Evolutionary conservation across 495 filamentous ascomycete species (phyloP).

Genomic region (Penicillium samsonianum): DNA sequence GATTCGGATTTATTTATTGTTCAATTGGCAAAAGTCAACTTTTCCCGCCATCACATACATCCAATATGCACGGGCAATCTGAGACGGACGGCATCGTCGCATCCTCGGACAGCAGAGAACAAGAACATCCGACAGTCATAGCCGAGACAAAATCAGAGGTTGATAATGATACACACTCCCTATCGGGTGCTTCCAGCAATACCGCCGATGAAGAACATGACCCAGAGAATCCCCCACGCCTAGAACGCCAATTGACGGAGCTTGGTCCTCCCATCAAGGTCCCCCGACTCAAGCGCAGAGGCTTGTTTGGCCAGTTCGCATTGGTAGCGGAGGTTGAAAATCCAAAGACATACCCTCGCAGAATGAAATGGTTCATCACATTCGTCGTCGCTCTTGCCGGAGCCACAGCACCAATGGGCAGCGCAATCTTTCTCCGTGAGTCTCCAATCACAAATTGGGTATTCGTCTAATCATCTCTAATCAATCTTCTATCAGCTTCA

Average conservation of each 20-base stretch:
- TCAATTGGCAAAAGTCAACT: neutral
- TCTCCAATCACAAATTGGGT: slow-evolving; percentile 7
- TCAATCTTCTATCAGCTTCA: slow-evolving; percentile 53
- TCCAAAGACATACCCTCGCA: slow-evolving; percentile 69
- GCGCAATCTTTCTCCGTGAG: slow-evolving; percentile 81
- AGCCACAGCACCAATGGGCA: slow-evolving; percentile 79
- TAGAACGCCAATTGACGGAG: slow-evolving; percentile 26
- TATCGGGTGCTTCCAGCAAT: slow-evolving; percentile 20
- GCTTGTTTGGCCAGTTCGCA: slow-evolving; percentile 70
- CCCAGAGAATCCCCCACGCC: slow-evolving; percentile 15
- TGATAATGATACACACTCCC: slow-evolving; percentile 11
- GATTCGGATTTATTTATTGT: neutral
- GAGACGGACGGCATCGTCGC: slow-evolving; percentile 1
- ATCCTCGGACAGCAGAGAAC: slow-evolving; percentile 7
- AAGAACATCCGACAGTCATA: slow-evolving; percentile 9
- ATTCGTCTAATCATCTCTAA: neutral
- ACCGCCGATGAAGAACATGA: slow-evolving; percentile 18
- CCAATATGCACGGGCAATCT: slow-evolving; percentile 9
- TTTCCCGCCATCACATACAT: neutral
- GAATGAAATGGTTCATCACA: slow-evolving; percentile 85
- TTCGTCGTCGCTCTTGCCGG: slow-evolving; percentile 75
- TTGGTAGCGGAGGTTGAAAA: slow-evolving; percentile 81
- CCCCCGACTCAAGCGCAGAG: slow-evolving; percentile 67
- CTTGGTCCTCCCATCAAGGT: slow-evolving; percentile 46
- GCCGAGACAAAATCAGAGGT: slow-evolving; percentile 8